These are phyloP conservation scores for Aspergillus ostianus DNA, from an alignment of 495 filamentous ascomycete species.

Conservation along the genomic window DNA sequence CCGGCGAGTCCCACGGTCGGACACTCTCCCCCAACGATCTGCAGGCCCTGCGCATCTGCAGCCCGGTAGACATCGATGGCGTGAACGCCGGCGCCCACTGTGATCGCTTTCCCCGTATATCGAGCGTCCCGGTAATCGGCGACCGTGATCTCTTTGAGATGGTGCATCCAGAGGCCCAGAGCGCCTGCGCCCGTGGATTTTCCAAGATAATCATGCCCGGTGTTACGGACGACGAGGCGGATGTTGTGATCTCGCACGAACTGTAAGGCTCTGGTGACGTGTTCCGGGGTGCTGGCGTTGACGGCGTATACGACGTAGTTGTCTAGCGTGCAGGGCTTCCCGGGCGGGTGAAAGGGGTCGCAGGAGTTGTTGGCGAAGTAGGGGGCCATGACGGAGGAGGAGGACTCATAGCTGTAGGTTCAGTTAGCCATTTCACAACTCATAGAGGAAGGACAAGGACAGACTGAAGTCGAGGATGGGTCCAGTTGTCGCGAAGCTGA, in stretches of 20 bases:
- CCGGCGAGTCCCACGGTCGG: constrained; percentile 43
- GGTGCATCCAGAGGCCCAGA: constrained; percentile 56
- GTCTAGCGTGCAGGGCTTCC: constrained; percentile 53
- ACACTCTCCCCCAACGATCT: constrained; percentile 37
- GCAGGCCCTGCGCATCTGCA: constrained; percentile 27
- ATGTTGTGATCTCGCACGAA: constrained; percentile 55
- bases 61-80: constrained; percentile 46
- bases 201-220: constrained; percentile 55
- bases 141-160: constrained; percentile 47
- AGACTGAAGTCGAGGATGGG: constrained; percentile 32
- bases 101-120: constrained; percentile 52
- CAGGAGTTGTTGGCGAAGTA: constrained; percentile 50
- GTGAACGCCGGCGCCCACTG: constrained; percentile 53
- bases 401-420: constrained; percentile 27
- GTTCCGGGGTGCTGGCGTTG: constrained; percentile 30
- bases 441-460: constrained; percentile 6
- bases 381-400: constrained; percentile 44
- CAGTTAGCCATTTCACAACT: constrained; percentile 2
- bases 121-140: constrained; percentile 30
- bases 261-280: constrained; percentile 36
- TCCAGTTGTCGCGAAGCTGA: constrained; percentile 27
- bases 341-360: constrained; percentile 51
- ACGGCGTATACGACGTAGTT: constrained; percentile 56
- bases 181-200: constrained; percentile 56
- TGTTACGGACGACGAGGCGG: constrained; percentile 62